A percentile compares a stretch with the other conserved stretches of the same genome.
These are phyloP conservation scores for Annulohypoxylon stygium DNA, from an alignment of 495 filamentous ascomycete species.

Conservation along the genomic window DNA sequence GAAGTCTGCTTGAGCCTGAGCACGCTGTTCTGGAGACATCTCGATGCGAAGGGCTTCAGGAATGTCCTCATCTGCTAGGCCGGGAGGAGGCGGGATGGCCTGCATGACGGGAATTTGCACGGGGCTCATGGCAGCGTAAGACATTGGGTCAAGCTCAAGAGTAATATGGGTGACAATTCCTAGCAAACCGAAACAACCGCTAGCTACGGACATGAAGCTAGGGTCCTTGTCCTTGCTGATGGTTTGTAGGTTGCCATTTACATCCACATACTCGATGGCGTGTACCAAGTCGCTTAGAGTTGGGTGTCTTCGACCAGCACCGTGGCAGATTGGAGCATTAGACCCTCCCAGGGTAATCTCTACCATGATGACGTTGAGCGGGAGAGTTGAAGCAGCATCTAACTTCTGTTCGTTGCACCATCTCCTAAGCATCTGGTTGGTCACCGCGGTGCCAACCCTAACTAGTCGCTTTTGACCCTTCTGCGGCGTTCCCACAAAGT, in stretches of 20 bases:
- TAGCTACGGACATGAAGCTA: slow-evolving; percentile 57
- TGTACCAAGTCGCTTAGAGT: slow-evolving; percentile 64
- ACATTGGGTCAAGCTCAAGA: slow-evolving; percentile 65
- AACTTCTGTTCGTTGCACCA: slow-evolving; percentile 59
- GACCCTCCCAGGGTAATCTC: slow-evolving; percentile 67
- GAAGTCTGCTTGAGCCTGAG: slow-evolving; percentile 52
- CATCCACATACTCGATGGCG: slow-evolving; percentile 65
- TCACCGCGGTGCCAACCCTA: slow-evolving; percentile 60
- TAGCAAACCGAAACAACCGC: slow-evolving; percentile 66
- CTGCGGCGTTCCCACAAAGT: slow-evolving; percentile 41
- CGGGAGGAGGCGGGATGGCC: slow-evolving; percentile 61
- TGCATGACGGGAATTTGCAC: slow-evolving; percentile 59
- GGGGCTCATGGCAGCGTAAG: slow-evolving; percentile 63
- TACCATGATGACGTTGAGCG: slow-evolving; percentile 65
- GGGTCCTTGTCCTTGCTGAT: slow-evolving; percentile 56
- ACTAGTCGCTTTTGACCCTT: slow-evolving; percentile 51
- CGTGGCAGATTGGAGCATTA: slow-evolving; percentile 68
- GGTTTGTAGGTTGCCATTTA: slow-evolving; percentile 59
- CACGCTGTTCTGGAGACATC: slow-evolving; percentile 49
- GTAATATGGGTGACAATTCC: slow-evolving; percentile 68
- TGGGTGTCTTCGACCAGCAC: slow-evolving; percentile 59
- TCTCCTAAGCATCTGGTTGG: slow-evolving; percentile 64
- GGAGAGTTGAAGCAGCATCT: slow-evolving; percentile 55
- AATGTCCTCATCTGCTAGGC: slow-evolving; percentile 52
- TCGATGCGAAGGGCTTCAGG: slow-evolving; percentile 56